Evolutionary conservation across 768 basidiomycete genomes (phyloP).

Genomic region (Sarcodon aspratus): DNA sequence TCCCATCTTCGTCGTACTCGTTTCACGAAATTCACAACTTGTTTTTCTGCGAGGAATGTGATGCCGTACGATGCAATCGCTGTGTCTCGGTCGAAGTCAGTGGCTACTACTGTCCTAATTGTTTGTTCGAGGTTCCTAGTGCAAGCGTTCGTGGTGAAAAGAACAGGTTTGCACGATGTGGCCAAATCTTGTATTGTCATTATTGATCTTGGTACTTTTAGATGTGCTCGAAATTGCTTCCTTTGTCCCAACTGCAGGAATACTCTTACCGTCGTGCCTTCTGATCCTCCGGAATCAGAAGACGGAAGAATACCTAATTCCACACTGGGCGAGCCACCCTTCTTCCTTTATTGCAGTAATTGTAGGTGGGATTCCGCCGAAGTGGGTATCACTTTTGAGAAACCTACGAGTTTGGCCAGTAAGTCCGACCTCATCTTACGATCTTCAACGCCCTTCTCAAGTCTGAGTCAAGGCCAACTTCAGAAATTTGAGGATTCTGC

Average conservation of each 20-base stretch:
- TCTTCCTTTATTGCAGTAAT: conserved; percentile 83
- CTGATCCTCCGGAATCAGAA: conserved; percentile 60
- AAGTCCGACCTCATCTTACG: conserved; percentile 10
- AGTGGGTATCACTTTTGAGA: conserved; percentile 89
- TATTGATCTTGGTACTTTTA: conserved; percentile 18
- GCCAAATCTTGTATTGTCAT: background rate
- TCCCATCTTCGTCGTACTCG: conserved; percentile 66
- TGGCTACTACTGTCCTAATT: conserved; percentile 97
- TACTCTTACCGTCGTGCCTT: conserved; percentile 83
- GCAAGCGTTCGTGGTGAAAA: conserved; percentile 98
- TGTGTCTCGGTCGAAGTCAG: conserved; percentile 92
- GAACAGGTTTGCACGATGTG: conserved; percentile 53
- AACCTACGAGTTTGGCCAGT: conserved; percentile 94
- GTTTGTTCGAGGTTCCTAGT: conserved; percentile 95
- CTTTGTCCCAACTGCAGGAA: conserved; percentile 90
- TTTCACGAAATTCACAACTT: conserved; percentile 79
- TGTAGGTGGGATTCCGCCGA: conserved; percentile 94
- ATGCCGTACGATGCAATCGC: conserved; percentile 85
- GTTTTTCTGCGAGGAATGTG: conserved; percentile 98
- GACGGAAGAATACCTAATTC: conserved; percentile 44
- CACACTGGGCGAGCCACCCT: conserved; percentile 75
- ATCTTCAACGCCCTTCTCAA: background rate
- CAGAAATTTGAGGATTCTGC: conserved; percentile 85
- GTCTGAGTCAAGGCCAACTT: conserved; percentile 54
- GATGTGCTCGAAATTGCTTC: conserved; percentile 98